Evolutionary conservation across 805 yeast species (phyloP).

Genomic region (Candida insectalens): DNA sequence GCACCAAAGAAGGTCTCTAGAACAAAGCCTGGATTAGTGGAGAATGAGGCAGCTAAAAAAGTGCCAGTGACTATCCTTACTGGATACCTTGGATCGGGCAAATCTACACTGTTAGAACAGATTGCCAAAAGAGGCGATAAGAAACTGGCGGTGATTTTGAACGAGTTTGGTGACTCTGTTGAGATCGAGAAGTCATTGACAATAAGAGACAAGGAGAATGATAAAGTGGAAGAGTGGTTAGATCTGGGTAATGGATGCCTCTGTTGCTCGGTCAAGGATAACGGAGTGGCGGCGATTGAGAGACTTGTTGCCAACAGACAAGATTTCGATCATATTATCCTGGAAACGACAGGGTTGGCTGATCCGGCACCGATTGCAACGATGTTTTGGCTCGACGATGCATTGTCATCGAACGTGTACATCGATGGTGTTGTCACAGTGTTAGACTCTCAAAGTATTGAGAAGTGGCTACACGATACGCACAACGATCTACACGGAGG

Average conservation of each 20-base stretch:
- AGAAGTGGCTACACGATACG: slow-evolving; percentile 54
- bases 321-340: slow-evolving; percentile 74
- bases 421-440: slow-evolving; percentile 91
- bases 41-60: slow-evolving; percentile 25
- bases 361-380: slow-evolving; percentile 96
- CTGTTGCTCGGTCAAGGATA: slow-evolving; percentile 93
- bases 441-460: slow-evolving; percentile 63
- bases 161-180: slow-evolving; percentile 86
- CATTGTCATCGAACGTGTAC: slow-evolving; percentile 70
- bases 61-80: slow-evolving; percentile 92
- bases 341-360: slow-evolving; percentile 94
- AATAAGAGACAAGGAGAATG: slow-evolving; percentile 40
- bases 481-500: slow-evolving; percentile 31
- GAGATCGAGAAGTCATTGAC: slow-evolving; percentile 84
- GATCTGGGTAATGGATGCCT: slow-evolving; percentile 95
- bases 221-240: slow-evolving; percentile 81
- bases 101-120: slow-evolving; percentile 71
- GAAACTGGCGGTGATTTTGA: slow-evolving; percentile 80
- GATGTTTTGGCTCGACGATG: slow-evolving; percentile 97
- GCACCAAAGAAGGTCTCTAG: slow-evolving; percentile 4
- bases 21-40: slow-evolving; percentile 11
- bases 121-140: slow-evolving; percentile 63
- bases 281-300: slow-evolving; percentile 92
- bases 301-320: slow-evolving; percentile 62
- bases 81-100: slow-evolving; percentile 93